Conservation (phyloP, 257 asterid species). For the Capsicum chinense region DNA sequence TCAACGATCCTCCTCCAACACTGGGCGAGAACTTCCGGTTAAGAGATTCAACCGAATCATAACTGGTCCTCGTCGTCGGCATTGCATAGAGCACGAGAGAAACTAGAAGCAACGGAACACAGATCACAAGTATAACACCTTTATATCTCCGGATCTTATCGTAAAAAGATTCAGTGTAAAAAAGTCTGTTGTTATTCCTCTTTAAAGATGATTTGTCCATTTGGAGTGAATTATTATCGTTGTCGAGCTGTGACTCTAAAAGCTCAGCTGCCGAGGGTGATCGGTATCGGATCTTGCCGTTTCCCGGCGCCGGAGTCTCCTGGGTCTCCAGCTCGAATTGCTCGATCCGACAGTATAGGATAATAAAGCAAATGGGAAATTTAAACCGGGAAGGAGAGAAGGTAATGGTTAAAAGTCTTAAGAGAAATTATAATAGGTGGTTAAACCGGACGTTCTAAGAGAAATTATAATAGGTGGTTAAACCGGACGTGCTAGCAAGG, state of each 20-base stretch:
- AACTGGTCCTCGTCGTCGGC: constrained; percentile 37
- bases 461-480: no score
- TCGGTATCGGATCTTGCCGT: constrained; percentile 92
- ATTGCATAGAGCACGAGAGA: constrained; percentile 40
- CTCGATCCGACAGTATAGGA: no score
- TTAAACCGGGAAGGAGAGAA: no score
- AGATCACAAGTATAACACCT: constrained; percentile 64
- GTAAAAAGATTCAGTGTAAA: constrained; percentile 47
- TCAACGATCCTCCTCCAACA: constrained; percentile 15
- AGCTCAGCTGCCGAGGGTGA: constrained; percentile 96
- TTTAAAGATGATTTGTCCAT: constrained; percentile 74
- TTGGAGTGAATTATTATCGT: constrained; percentile 14
- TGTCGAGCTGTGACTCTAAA: constrained; percentile 51
- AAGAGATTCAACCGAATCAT: constrained; percentile 29
- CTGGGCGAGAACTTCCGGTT: constrained; percentile 45
- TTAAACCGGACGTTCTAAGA: no score
- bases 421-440: no score
- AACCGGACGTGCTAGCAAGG: no score
- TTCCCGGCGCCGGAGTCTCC: constrained; percentile 63
- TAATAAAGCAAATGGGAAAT: no score
- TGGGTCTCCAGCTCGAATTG: constrained; percentile 55
- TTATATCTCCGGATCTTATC: constrained; percentile 79
- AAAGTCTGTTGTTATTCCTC: constrained; percentile 48
- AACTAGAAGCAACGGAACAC: constrained; percentile 57
- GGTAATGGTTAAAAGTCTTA: no score